Conservation (phyloP, 139 green algal genomes). For the Chlamydomonas sp. region DNA sequence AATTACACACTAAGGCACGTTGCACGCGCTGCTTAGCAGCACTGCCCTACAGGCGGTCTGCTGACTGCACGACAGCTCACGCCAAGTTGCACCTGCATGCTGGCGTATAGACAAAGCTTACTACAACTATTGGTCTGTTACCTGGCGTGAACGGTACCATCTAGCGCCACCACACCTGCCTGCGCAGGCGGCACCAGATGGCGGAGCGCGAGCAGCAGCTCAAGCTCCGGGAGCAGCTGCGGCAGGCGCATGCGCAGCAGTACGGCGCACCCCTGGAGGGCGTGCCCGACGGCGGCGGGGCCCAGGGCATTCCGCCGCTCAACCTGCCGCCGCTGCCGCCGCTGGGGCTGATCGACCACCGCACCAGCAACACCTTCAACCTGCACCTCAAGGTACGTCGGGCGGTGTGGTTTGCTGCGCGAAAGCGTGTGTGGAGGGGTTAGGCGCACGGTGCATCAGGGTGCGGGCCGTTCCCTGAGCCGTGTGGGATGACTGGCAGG, state of each 20-base stretch:
- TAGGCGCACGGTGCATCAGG: no score
- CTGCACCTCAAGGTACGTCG: constrained; percentile 9
- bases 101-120: no score
- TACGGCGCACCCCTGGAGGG: not conserved
- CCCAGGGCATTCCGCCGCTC: not conserved
- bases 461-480: no score
- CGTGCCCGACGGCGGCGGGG: not conserved
- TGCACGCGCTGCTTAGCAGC: no score
- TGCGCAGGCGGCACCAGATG: constrained; percentile 13
- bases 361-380: constrained; percentile 38
- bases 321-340: not conserved
- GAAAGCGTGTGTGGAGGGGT: not conserved
- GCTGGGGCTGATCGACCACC: constrained; percentile 11
- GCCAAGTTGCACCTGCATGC: no score
- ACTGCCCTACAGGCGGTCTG: no score
- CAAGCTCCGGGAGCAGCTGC: constrained; percentile 10
- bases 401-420: no score
- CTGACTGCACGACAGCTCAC: no score
- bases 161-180: not conserved
- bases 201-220: constrained; percentile 27
- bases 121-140: no score
- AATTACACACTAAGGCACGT: not conserved
- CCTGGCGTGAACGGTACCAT: no score
- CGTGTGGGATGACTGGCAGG: no score
- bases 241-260: not conserved